Evolutionary conservation across 1,139 yeast species (phyloP), one percentile per base, ranked within the genome.

Genomic region (Yamadazyma sp.): DNA sequence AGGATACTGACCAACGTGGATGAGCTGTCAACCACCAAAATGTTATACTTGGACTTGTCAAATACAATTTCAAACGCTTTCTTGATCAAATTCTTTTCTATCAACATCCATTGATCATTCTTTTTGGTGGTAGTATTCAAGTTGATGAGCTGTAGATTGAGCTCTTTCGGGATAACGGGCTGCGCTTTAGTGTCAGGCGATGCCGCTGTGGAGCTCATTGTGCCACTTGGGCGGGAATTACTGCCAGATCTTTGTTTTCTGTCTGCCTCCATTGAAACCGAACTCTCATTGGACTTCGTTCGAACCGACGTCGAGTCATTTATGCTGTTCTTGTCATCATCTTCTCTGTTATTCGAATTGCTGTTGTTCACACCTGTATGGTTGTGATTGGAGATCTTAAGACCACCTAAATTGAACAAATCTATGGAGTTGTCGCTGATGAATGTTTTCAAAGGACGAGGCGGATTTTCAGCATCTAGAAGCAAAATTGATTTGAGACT

Each of bases 1-100:
- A 92, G 63, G 2, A 89, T 70, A 1, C 97, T 96, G 5, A 88
- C 77, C 22, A 91, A 72, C 3, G 94, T 80, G 42, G 87, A 83
- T 2, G 92, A 82, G 39, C 86, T 78, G 56, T 92, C 98, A 23
- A 92, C 81, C 12, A 92, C 61, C 30, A 92, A 64, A 8, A 86
- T 59, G 40, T 89, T 89, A 55, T 85, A 82, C 50, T 82, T 80
- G 15, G 77, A 61, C 39, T 68, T 72, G 55, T 91, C 82, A 35
- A 92, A 65, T 5, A 87, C 56, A 15, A 82, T 61, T 44, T 78
- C 79, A 50, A 84, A 75, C 1, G 85, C 77, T 35, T 73, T 74
- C 40, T 70, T 71, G 7, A 84, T 68, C 38, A 83, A 59, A 36
- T 72, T 70, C 40, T 78, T 77, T 45, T 81, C 83, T 30, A 83